Evolutionary conservation across 352 stramenopile genomes (phyloP).

Genomic region (Globisporangium lucens): DNA sequence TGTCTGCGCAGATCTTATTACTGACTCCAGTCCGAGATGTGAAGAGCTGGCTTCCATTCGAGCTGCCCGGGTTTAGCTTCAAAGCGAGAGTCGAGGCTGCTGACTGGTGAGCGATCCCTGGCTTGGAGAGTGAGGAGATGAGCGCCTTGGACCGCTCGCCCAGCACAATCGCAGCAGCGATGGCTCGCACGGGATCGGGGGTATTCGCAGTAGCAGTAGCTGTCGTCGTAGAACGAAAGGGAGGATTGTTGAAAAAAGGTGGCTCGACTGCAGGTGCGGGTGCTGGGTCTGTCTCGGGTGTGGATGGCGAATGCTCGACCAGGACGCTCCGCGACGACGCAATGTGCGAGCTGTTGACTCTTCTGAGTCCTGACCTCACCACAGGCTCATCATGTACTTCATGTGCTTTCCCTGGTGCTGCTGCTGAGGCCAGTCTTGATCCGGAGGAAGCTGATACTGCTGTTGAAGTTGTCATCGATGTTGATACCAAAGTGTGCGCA

Average conservation of each 20-base stretch:
- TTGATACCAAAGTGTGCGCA: not conserved
- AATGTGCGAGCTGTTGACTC: not conserved
- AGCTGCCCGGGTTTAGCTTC: not conserved
- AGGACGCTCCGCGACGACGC: not conserved
- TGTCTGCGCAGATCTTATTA: not conserved
- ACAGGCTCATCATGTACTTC: not conserved
- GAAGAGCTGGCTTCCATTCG: not conserved
- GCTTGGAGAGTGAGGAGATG: constrained; percentile 30
- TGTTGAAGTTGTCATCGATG: not conserved
- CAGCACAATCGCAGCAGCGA: constrained; percentile 33
- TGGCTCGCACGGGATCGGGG: constrained; percentile 17
- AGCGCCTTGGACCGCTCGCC: constrained; percentile 37
- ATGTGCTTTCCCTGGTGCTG: not conserved
- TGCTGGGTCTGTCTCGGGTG: not conserved
- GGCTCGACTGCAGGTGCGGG: not conserved
- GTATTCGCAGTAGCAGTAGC: not conserved
- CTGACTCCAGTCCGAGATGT: constrained; percentile 8
- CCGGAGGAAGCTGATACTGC: not conserved
- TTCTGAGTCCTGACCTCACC: not conserved
- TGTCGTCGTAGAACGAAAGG: not conserved
- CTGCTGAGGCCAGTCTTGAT: not conserved
- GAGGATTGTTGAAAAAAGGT: not conserved
- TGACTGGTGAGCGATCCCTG: not conserved
- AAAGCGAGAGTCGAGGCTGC: not conserved
- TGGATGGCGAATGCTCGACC: not conserved